Evolutionary conservation across 768 basidiomycete species (phyloP), one percentile per base, ranked within the genome.

Genomic region (Trametes elegans): DNA sequence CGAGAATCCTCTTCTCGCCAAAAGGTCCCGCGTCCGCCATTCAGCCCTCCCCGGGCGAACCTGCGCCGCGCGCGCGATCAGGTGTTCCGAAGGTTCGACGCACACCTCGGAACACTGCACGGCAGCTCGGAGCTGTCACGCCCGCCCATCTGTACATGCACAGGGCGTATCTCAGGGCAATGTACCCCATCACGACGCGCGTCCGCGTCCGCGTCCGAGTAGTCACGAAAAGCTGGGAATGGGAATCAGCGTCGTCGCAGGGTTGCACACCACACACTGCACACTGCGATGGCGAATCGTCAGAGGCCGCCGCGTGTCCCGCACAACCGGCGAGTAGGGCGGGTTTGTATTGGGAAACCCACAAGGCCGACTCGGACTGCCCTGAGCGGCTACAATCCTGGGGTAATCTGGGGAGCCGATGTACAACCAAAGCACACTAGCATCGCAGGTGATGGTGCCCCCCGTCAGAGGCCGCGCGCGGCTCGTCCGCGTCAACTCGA

Each of bases 381-480:
- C 55, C 55, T 50, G 49, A 38, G 55, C 44, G 49, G 49, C 28
- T 50, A 18, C 18, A 24, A 42, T 34, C 19, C 29, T 36, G 49
- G 36, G 41, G 38, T 46, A 44, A 57, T 51, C 43, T 31, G 44
- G 34, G 41, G 50, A 38, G 41, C 38, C 55, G 49, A 57, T 45
- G 49, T 28, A 39, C 28, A 18, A 7, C 55, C 38, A 43, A 35
- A 13, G 34, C 34, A 13, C 34, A 43, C 49, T 14, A 31, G 28
- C 55, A 57, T 51, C 49, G 46, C 48, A 56, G 44, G 55, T 21
- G 28, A 43, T 51, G 31, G 44, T 13, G 35, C 54, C 32, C 21
- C n/a, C 35, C 26, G 34, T 39, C 38, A 29, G 14, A 28, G 16
- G 13, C 39, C 28, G 49, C 31, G 40, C 3, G 24, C 42, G 51